phyloP scores from a whole-genome alignment of 106 monocot genomes.

The Acorus calamus region DNA sequence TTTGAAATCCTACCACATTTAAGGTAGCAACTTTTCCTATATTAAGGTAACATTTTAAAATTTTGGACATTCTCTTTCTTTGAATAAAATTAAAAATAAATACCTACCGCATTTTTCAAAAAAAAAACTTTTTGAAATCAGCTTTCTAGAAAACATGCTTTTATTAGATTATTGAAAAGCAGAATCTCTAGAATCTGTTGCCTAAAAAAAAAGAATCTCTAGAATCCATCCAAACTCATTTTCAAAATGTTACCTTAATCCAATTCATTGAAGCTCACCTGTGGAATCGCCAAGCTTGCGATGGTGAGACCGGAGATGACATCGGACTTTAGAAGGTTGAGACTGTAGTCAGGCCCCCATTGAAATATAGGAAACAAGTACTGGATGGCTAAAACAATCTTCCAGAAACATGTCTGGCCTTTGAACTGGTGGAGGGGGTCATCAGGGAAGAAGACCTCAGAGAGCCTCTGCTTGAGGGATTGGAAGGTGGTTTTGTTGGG shows the following conservation, averaged over 20 bases:
- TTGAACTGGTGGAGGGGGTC: slow-evolving; percentile 80
- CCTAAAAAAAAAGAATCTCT: too few species aligned
- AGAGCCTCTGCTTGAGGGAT: slow-evolving; percentile 39
- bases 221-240: too few species aligned
- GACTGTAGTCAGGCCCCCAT: slow-evolving; percentile 68
- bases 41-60: too few species aligned
- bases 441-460: slow-evolving; percentile 73
- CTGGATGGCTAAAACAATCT: slow-evolving; percentile 49
- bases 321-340: slow-evolving; percentile 67
- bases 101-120: too few species aligned
- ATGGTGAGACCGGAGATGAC: slow-evolving; percentile 79
- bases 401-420: slow-evolving; percentile 34
- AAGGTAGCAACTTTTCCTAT: too few species aligned
- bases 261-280: slow-evolving; percentile 16
- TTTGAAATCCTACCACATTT: too few species aligned
- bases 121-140: background rate
- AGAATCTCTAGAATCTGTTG: too few species aligned
- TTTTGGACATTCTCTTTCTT: too few species aligned
- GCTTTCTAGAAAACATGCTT: background rate
- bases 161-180: too few species aligned
- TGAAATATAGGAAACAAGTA: slow-evolving; percentile 78
- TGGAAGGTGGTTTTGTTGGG: slow-evolving; percentile 35
- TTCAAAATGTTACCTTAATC: too few species aligned
- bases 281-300: slow-evolving; percentile 85
- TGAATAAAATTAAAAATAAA: too few species aligned